Evolutionary conservation across 768 basidiomycete genomes (phyloP).

Genomic region (Trametes sanguinea): DNA sequence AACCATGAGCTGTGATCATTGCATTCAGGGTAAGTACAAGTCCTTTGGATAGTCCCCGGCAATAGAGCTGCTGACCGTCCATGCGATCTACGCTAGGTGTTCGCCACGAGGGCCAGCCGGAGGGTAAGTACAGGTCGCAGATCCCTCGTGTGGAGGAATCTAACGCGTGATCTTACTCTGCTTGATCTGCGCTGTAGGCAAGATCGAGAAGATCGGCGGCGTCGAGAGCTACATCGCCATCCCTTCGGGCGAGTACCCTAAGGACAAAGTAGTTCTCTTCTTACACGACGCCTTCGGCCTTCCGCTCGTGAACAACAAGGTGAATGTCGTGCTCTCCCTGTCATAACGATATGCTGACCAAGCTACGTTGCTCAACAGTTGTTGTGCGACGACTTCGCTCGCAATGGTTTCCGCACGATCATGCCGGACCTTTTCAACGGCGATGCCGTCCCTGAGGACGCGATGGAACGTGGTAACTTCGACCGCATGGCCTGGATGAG

Average conservation of each 20-base stretch:
- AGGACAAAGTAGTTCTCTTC: constrained; percentile 41
- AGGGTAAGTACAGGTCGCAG: background rate
- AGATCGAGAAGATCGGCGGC: constrained; percentile 40
- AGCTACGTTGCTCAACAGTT: constrained; percentile 18
- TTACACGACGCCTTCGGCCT: constrained; percentile 40
- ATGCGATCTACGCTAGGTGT: background rate
- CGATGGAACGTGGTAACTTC: constrained; percentile 23
- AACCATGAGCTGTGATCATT: too few species aligned
- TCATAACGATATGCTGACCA: too few species aligned
- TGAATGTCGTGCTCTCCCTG: background rate
- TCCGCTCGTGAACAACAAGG: constrained; percentile 31
- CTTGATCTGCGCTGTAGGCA: constrained; percentile 31
- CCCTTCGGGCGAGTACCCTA: constrained; percentile 37
- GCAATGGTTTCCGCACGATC: constrained; percentile 34
- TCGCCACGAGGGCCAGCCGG: background rate
- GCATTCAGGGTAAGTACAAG: too few species aligned
- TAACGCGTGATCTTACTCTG: background rate
- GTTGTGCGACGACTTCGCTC: constrained; percentile 36
- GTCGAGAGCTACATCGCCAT: constrained; percentile 44
- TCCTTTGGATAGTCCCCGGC: too few species aligned
- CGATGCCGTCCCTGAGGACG: constrained; percentile 24
- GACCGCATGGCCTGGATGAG: constrained; percentile 38
- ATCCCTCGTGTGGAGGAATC: background rate
- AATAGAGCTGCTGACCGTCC: too few species aligned
- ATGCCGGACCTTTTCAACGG: constrained; percentile 33